phyloP scores from a whole-genome alignment of 2,329 filamentous ascomycete species.

The Cadophora malorum region DNA sequence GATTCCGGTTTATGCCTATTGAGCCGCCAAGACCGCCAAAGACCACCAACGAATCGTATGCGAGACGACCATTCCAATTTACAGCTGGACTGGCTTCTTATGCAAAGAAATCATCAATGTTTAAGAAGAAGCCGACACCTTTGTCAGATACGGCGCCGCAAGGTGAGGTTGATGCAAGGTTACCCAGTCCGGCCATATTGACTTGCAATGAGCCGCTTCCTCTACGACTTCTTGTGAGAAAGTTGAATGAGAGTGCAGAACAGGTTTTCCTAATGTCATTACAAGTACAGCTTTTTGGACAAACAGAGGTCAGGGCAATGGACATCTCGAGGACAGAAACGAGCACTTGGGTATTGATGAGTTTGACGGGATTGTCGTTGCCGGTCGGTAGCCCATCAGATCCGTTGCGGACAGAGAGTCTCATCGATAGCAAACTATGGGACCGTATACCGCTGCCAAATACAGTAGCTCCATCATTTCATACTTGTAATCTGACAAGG shows the following conservation, averaged over 20 bases:
- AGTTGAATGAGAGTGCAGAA: conserved; percentile 71
- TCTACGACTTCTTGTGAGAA: conserved; percentile 79
- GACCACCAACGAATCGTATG: conserved; percentile 81
- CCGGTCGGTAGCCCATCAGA: conserved; percentile 67
- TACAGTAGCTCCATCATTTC: conserved; percentile 85
- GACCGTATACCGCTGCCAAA: conserved; percentile 75
- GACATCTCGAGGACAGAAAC: conserved; percentile 74
- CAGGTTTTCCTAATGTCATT: conserved; percentile 78
- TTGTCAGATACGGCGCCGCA: conserved; percentile 63
- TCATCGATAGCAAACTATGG: conserved; percentile 78
- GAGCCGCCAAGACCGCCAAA: conserved; percentile 78
- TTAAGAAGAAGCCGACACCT: conserved; percentile 39
- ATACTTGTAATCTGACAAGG: conserved; percentile 85
- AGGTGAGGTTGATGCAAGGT: conserved; percentile 76
- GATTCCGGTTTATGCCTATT: conserved; percentile 89
- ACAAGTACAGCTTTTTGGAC: conserved; percentile 81
- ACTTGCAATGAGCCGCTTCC: conserved; percentile 90
- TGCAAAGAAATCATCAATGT: conserved; percentile 42
- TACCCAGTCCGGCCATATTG: conserved; percentile 86
- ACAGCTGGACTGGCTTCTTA: conserved; percentile 47
- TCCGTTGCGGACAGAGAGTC: conserved; percentile 68
- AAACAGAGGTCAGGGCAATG: conserved; percentile 80
- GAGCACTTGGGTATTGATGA: conserved; percentile 77
- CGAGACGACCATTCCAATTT: conserved; percentile 71
- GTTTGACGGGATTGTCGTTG: conserved; percentile 73